Evolutionary conservation across 2,329 filamentous ascomycete species (phyloP).

Genomic region (Dactylonectria estremocensis): DNA sequence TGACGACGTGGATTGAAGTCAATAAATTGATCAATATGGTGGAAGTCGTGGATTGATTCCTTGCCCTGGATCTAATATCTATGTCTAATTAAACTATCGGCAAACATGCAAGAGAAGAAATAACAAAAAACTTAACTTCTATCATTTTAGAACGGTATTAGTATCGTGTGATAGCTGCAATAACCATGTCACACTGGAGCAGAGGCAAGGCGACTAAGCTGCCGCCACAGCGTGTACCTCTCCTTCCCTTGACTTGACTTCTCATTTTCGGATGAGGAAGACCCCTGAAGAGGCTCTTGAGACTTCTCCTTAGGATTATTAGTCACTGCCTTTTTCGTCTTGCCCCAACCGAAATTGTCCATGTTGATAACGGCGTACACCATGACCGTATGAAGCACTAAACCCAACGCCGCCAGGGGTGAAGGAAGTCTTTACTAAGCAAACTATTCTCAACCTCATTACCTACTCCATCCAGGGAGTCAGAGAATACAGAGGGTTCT

Average conservation of each 20-base stretch:
- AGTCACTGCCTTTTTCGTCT: conserved; percentile 42
- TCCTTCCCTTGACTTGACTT: background rate
- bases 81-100: too few species aligned
- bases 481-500: background rate
- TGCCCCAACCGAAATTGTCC: conserved; percentile 49
- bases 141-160: too few species aligned
- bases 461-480: background rate
- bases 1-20: background rate
- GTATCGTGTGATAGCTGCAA: too few species aligned
- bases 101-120: too few species aligned
- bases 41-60: background rate
- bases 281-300: conserved; percentile 20
- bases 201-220: background rate
- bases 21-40: too few species aligned
- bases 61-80: background rate
- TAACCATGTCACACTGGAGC: too few species aligned
- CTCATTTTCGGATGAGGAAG: background rate
- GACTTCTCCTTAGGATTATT: conserved; percentile 24
- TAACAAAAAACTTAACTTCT: too few species aligned
- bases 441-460: background rate
- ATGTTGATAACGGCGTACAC: conserved; percentile 47
- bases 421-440: background rate
- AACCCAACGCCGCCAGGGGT: background rate
- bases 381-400: conserved; percentile 32
- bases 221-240: background rate